phyloP scores from a whole-genome alignment of 148 eudicot genomes.

The Vaccinium macrocarpon region DNA sequence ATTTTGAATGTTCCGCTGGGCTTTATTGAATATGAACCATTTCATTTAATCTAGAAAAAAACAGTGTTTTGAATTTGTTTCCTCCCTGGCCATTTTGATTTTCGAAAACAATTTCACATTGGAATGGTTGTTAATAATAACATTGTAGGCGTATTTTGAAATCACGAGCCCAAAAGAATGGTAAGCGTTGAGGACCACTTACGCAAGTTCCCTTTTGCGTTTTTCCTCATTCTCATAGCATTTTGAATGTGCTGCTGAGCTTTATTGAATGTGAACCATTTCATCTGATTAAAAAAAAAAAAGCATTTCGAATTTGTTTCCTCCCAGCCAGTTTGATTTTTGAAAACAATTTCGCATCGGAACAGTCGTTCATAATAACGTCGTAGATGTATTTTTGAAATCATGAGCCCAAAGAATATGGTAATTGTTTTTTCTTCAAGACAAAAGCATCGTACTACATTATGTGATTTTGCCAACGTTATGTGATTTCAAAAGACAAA shows the following conservation, averaged over 20 bases:
- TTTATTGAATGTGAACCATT: no score
- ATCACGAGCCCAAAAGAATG: no score
- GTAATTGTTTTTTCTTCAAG: neutral
- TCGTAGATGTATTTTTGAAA: neutral
- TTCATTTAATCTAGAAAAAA: no score
- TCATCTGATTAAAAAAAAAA: no score
- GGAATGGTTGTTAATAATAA: neutral
- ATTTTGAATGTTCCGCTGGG: no score
- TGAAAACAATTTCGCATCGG: neutral
- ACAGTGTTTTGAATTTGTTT: neutral
- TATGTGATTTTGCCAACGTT: neutral
- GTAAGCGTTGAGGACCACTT: conserved; percentile 29
- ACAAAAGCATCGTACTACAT: neutral
- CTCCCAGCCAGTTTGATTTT: no score
- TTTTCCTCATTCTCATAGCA: no score
- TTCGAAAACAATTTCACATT: neutral
- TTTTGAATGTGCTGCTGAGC: no score
- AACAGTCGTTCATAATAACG: neutral
- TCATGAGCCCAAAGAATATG: neutral
- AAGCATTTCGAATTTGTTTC: neutral
- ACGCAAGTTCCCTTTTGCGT: conserved; percentile 20
- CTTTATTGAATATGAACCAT: no score
- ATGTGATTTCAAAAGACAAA: neutral
- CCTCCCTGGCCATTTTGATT: neutral
- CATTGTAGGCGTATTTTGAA: no score